A percentile compares a stretch with the other conserved stretches of the same genome.
Evolutionary conservation across 495 filamentous ascomycete genomes (phyloP).

Genomic region (Tricharina praecox): DNA sequence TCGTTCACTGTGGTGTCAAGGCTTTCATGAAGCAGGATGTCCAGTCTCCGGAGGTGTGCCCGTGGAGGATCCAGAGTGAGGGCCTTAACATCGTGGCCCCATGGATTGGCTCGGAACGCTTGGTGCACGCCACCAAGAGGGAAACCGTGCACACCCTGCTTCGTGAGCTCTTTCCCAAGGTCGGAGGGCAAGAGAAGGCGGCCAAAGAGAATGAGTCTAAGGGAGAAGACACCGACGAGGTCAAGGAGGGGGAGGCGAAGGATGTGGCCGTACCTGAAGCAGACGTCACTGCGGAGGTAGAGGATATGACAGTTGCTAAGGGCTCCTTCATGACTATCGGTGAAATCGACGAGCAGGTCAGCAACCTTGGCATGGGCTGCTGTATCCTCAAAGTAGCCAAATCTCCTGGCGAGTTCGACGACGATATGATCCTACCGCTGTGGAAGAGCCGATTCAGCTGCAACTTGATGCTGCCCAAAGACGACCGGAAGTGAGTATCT

Average conservation of each 20-base stretch:
- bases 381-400: slow-evolving; percentile 65
- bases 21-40: slow-evolving; percentile 97
- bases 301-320: too few relatives aligned
- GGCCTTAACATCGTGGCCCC: slow-evolving; percentile 73
- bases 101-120: slow-evolving; percentile 63
- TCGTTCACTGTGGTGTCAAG: slow-evolving; percentile 90
- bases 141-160: slow-evolving; percentile 63
- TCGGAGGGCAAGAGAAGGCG: slow-evolving; percentile 60
- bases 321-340: slow-evolving; percentile 39
- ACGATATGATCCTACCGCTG: slow-evolving; percentile 71
- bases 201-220: slow-evolving; percentile 30
- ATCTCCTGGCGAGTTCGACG: slow-evolving; percentile 52
- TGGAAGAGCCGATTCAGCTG: slow-evolving; percentile 76
- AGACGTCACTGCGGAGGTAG: too few relatives aligned
- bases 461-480: slow-evolving; percentile 95
- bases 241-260: slow-evolving; percentile 42
- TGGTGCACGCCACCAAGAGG: slow-evolving; percentile 55
- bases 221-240: slow-evolving; percentile 71
- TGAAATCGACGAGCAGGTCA: slow-evolving; percentile 74
- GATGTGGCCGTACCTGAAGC: too few relatives aligned
- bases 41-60: slow-evolving; percentile 63
- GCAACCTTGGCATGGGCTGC: slow-evolving; percentile 72
- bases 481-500: slow-evolving; percentile 47
- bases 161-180: slow-evolving; percentile 88
- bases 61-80: slow-evolving; percentile 90